Evolutionary conservation across 495 filamentous ascomycete species (phyloP), one percentile per base, ranked within the genome.

Genomic region (Neurospora sp.): DNA sequence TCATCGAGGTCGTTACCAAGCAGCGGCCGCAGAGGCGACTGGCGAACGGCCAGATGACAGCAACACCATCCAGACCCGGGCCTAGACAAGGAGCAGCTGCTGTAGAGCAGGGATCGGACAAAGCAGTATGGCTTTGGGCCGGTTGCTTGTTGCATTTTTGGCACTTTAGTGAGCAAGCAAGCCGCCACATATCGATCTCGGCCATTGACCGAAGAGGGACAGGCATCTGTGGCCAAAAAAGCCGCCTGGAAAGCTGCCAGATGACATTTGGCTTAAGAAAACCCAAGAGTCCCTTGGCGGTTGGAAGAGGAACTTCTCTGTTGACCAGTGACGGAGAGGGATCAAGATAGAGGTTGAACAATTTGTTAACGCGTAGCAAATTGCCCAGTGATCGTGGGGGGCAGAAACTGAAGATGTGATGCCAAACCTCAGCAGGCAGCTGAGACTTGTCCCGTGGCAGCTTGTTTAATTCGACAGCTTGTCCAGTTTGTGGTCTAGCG

Each of bases 11-110:
- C 44, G 83, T 74, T 70, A 84, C 71, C n/a, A 92, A 81, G 79
- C 92, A 94, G 22, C 79, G 39, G 5, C 84, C 89, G 78, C 92
- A 94, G 42, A 85, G 80, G 69, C 87, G 84, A 38, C 88, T 78
- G 22, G 82, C 89, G 79, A 93, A 93, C 1, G 89, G 80, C 90
- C 91, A 94, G 31, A 92, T 79, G 20, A 83, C 78, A 61, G 83
- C 82, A 20, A 89, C 83, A 9, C 85, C 85, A 46, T 85, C 77
- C 39, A 78, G 70, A 20, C 87, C 88, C 18, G 89, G 89, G 12
- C 87, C 86, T 65, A 80, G 77, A 71, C 82, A 89, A 16, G 82
- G 78, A 69, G 83, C 81, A 5, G 80, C 41, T 39, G 72, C 46
- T 69, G 37, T 22, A 42, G 78, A 48, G 61, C 44, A 72, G 74